phyloP scores from a whole-genome alignment of 331 rosid species.

The Rhamnella rubrinervis region DNA sequence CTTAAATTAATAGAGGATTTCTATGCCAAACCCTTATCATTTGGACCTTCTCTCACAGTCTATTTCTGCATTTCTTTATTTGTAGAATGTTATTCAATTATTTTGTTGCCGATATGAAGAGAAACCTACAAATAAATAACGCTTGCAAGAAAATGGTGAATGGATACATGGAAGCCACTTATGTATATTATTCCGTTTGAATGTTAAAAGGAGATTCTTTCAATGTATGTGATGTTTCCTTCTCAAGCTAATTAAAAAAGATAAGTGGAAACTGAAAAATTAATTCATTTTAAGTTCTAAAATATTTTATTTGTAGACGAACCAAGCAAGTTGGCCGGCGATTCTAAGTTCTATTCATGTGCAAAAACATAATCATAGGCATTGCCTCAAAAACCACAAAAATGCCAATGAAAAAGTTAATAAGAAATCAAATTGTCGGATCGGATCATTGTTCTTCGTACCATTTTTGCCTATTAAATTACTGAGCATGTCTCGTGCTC shows the following conservation, averaged over 20 bases:
- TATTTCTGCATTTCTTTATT: background rate
- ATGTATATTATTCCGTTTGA: background rate
- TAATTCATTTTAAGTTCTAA: background rate
- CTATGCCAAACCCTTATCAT: background rate
- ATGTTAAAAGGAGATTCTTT: background rate
- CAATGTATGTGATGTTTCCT: background rate
- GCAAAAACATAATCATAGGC: slow-evolving; percentile 24
- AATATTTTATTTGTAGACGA: slow-evolving; percentile 18
- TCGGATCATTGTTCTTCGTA: no score
- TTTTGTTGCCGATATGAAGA: background rate
- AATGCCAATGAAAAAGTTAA: background rate
- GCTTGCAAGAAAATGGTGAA: background rate
- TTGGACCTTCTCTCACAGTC: background rate
- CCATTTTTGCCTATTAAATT: no score
- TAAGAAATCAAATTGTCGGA: no score
- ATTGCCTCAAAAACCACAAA: slow-evolving; percentile 15
- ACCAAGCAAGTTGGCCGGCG: slow-evolving; percentile 17
- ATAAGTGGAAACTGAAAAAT: background rate
- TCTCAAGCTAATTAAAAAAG: background rate
- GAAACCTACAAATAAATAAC: background rate
- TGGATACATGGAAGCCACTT: slow-evolving; percentile 4
- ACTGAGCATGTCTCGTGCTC: no score
- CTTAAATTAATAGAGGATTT: background rate
- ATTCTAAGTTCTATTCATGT: slow-evolving; percentile 20
- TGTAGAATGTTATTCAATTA: background rate